These are phyloP conservation scores for Lentinus tigrinus DNA, from an alignment of 768 basidiomycete genomes.

Conservation along the genomic window DNA sequence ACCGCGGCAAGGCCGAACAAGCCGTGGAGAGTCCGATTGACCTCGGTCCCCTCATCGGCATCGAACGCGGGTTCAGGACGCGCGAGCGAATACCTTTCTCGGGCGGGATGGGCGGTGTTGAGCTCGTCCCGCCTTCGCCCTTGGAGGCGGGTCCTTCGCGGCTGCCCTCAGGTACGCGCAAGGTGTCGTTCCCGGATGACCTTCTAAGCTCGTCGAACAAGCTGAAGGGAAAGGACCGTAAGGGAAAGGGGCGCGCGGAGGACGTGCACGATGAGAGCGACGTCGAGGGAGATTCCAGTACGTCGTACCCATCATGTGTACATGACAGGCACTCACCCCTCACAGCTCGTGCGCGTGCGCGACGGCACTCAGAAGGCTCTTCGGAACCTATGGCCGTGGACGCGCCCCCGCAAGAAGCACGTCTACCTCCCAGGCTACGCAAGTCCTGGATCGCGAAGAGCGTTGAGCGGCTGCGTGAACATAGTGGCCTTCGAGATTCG, in stretches of 20 bases:
- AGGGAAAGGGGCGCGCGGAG: constrained; percentile 28
- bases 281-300: constrained; percentile 6
- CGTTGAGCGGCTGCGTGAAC: constrained; percentile 23
- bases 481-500: constrained; percentile 17
- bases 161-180: background rate
- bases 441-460: constrained; percentile 40
- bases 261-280: constrained; percentile 27
- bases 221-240: constrained; percentile 22
- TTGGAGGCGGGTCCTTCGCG: constrained; percentile 18
- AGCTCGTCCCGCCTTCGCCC: constrained; percentile 41
- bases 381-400: constrained; percentile 18
- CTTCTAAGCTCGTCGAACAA: constrained; percentile 3
- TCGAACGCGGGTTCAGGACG: constrained; percentile 60
- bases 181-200: constrained; percentile 11
- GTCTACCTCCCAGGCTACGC: constrained; percentile 65
- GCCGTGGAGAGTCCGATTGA: constrained; percentile 31
- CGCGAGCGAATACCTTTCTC: constrained; percentile 52
- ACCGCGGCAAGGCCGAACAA: background rate
- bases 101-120: constrained; percentile 65
- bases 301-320: background rate
- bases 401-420: constrained; percentile 24
- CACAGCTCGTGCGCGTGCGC: background rate
- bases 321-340: background rate
- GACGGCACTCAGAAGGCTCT: background rate
- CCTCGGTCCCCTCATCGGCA: constrained; percentile 64